Conservation (phyloP, 2,329 filamentous ascomycete genomes). For the Fusarium sp. region DNA sequence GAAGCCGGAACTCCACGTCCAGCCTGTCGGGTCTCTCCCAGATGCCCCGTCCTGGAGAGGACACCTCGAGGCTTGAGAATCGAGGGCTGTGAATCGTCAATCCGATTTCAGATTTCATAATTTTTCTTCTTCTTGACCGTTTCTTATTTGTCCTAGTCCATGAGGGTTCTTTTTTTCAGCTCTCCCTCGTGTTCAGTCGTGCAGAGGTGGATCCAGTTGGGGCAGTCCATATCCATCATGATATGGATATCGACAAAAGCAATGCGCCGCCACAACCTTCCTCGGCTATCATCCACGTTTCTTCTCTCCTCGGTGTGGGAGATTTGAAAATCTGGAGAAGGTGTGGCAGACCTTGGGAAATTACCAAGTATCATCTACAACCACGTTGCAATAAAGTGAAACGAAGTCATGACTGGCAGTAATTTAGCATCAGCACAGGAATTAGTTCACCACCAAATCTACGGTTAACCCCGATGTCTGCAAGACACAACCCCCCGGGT, state of each 20-base stretch:
- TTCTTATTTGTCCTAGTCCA: slow-evolving; percentile 11
- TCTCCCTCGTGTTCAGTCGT: slow-evolving; percentile 4
- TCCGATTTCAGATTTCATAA: slow-evolving; percentile 26
- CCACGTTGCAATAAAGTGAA: slow-evolving; percentile 11
- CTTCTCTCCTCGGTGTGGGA: background rate
- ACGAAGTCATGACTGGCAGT: slow-evolving; percentile 3
- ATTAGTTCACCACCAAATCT: slow-evolving; percentile 6
- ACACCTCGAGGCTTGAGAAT: slow-evolving; percentile 14
- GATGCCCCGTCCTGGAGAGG: slow-evolving; percentile 33
- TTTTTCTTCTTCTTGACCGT: background rate
- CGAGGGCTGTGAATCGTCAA: slow-evolving; percentile 29
- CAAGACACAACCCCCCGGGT: slow-evolving; percentile 18
- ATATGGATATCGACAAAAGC: slow-evolving; percentile 11
- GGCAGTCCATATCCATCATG: background rate
- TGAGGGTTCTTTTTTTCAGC: slow-evolving; percentile 14
- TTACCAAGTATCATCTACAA: slow-evolving; percentile 16
- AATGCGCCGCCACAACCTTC: slow-evolving; percentile 20
- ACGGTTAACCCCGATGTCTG: slow-evolving; percentile 18
- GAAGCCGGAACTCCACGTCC: slow-evolving; percentile 47
- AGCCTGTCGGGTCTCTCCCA: slow-evolving; percentile 48
- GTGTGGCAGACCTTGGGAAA: slow-evolving; percentile 31
- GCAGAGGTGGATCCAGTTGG: slow-evolving; percentile 20
- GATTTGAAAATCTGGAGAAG: slow-evolving; percentile 8
- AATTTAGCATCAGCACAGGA: slow-evolving; percentile 1
- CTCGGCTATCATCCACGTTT: slow-evolving; percentile 18